Evolutionary conservation across 176 grass and related monocot genomes (phyloP).

Genomic region (Thalia dealbata): DNA sequence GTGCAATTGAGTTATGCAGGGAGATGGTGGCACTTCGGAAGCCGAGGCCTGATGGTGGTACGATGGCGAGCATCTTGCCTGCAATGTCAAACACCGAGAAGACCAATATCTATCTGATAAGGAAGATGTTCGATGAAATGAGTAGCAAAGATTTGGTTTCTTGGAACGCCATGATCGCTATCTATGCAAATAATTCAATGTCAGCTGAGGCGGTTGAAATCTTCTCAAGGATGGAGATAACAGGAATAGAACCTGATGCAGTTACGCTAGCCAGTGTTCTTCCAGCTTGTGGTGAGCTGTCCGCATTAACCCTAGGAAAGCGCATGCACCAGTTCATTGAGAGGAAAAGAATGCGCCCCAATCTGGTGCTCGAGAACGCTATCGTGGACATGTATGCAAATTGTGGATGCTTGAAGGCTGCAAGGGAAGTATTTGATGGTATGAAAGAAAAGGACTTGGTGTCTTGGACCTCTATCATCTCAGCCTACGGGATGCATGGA

Average conservation of each 20-base stretch:
- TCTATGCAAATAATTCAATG: slow-evolving; percentile 50
- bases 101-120: slow-evolving; percentile 21
- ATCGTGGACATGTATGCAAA: slow-evolving; percentile 69
- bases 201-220: slow-evolving; percentile 49
- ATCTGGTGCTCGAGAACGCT: slow-evolving; percentile 69
- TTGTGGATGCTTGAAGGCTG: slow-evolving; percentile 59
- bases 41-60: slow-evolving; percentile 45
- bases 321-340: slow-evolving; percentile 45
- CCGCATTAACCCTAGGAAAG: slow-evolving; percentile 48
- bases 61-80: slow-evolving; percentile 55
- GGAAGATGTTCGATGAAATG: slow-evolving; percentile 50
- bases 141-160: slow-evolving; percentile 34
- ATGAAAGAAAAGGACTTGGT: slow-evolving; percentile 45
- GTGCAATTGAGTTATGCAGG: slow-evolving; percentile 34
- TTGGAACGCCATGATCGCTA: slow-evolving; percentile 77
- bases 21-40: slow-evolving; percentile 25
- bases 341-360: slow-evolving; percentile 45
- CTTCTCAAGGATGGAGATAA: slow-evolving; percentile 52
- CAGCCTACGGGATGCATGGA: slow-evolving; percentile 61
- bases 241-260: slow-evolving; percentile 41
- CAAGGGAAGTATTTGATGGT: slow-evolving; percentile 55
- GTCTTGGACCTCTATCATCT: slow-evolving; percentile 70
- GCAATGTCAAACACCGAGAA: slow-evolving; percentile 32
- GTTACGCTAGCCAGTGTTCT: slow-evolving; percentile 50
- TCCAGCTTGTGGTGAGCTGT: slow-evolving; percentile 56